A percentile compares a stretch with the other conserved stretches of the same genome.
These are phyloP conservation scores for Moesziomyces antarcticus DNA, from an alignment of 1,284 basidiomycete genomes.

Conservation along the genomic window DNA sequence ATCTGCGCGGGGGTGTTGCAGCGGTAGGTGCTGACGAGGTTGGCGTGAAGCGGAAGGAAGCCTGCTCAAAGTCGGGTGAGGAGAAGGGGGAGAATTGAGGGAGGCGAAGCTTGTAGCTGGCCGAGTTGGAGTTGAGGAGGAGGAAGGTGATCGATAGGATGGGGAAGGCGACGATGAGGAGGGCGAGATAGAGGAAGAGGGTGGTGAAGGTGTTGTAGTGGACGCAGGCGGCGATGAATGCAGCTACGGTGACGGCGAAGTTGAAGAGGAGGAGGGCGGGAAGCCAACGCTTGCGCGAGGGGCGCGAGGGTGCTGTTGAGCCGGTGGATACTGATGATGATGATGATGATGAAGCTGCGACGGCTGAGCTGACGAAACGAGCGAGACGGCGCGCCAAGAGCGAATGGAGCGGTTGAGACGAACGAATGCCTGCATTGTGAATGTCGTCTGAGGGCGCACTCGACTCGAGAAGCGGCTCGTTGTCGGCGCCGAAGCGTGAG, in stretches of 20 bases:
- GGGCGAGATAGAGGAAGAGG: constrained; percentile 32
- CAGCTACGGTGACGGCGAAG: constrained; percentile 8
- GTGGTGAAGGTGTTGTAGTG: constrained; percentile 38
- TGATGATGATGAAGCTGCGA: not conserved
- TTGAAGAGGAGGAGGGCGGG: constrained; percentile 15
- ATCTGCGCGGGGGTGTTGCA: not conserved
- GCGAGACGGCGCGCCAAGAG: constrained; percentile 1
- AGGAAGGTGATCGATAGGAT: constrained; percentile 26
- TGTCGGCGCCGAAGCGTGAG: constrained; percentile 7
- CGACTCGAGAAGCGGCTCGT: constrained; percentile 14
- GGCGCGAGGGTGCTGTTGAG: not conserved
- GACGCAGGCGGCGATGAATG: constrained; percentile 35
- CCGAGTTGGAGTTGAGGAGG: constrained; percentile 1
- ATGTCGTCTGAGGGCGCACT: not conserved
- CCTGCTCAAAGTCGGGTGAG: constrained; percentile 5
- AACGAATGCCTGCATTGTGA: not conserved
- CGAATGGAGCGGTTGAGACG: not conserved
- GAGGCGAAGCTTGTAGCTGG: constrained; percentile 14
- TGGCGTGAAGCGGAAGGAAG: not conserved
- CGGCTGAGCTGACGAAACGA: not conserved
- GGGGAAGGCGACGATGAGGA: constrained; percentile 32
- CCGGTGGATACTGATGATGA: not conserved
- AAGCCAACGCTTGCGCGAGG: constrained; percentile 20
- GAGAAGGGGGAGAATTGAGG: constrained; percentile 7
- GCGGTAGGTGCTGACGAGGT: not conserved